These are phyloP conservation scores for Tetracladium setigerum DNA, from an alignment of 495 filamentous ascomycete genomes.

Conservation along the genomic window DNA sequence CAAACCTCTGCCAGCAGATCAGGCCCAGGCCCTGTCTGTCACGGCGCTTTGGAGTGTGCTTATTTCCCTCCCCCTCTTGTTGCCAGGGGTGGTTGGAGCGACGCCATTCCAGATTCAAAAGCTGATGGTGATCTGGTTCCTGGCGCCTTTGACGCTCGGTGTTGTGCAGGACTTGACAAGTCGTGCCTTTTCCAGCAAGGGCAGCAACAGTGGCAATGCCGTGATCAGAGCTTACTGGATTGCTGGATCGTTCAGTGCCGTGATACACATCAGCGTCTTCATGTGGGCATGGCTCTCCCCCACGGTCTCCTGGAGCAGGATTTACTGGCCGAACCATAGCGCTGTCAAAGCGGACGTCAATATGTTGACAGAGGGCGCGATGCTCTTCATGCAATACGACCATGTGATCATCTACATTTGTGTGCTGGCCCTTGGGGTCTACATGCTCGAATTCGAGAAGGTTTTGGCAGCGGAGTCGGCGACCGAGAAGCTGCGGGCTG, in stretches of 20 bases:
- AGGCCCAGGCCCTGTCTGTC: not conserved
- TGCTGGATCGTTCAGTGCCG: not conserved
- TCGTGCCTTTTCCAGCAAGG: too few relatives aligned
- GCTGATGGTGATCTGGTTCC: not conserved
- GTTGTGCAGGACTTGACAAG: too few relatives aligned
- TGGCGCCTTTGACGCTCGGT: not conserved
- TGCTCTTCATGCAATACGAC: conserved; percentile 15
- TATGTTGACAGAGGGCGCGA: not conserved
- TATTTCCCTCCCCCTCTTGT: not conserved
- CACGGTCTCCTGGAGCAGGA: not conserved
- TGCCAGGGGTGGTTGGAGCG: not conserved
- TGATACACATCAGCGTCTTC: too few relatives aligned
- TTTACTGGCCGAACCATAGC: too few relatives aligned
- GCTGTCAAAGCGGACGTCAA: too few relatives aligned
- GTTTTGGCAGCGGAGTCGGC: too few relatives aligned
- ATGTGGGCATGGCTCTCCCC: too few relatives aligned
- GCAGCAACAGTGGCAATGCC: not conserved
- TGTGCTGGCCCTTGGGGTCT: conserved; percentile 7
- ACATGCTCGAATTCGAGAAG: too few relatives aligned
- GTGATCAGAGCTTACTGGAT: not conserved
- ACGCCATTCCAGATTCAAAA: not conserved
- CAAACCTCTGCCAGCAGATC: not conserved
- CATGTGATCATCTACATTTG: conserved; percentile 2
- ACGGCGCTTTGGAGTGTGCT: not conserved
- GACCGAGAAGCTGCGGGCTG: too few relatives aligned